Base-by-base conservation (phyloP, 1,284 basidiomycete species). In the Tilletia walkeri region DNA sequence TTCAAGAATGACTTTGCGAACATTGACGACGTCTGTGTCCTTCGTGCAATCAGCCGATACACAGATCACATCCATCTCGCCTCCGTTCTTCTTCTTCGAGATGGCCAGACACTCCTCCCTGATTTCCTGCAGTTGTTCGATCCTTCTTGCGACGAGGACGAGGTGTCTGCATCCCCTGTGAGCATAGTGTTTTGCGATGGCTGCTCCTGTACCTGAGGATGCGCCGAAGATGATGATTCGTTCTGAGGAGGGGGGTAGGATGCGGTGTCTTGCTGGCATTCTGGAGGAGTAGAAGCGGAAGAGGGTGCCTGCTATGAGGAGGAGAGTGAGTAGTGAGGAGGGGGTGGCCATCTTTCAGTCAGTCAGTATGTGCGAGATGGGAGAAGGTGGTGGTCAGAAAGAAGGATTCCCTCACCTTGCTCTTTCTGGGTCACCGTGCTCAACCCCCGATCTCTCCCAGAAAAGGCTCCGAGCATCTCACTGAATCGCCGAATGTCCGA, bases 141-240 rank as follows among this genome's bases (percentile, higher is more conserved):
- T 84, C 68, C 91, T 86, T 38, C 94, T 86, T 1, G 91, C 92
- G 20, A 94, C 90, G 3, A 95, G 81, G 80, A 90, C 92, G 10
- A 76, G 84, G 82, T 95, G 87, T 63, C 86, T 86, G 4, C 92
- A 92, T 9, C 92, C 92, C 24, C 91, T 86, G 67, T 85, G 82
- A 3, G 91, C 90, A 78, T 95, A 95, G 71, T 88, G 86, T 16
- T 87, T 85, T 1, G 92, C 92, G 24, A 94, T 86, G 2, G 87
- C 86, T 67, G 88, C 87, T 2, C 94, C 94, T n/a, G 95, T 89
- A 0, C 94, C 93, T 56, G 89, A 90, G 18, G 91, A 90, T 1
- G 90, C 92, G 18, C 93, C 93, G 38, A 95, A 85, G 70, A 95
- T 86, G 12, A 94, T 83, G 5, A 94, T 90, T 1, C 91, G 88